Conservation (phyloP, 495 filamentous ascomycete species). For the Cenococcum geophilum region DNA sequence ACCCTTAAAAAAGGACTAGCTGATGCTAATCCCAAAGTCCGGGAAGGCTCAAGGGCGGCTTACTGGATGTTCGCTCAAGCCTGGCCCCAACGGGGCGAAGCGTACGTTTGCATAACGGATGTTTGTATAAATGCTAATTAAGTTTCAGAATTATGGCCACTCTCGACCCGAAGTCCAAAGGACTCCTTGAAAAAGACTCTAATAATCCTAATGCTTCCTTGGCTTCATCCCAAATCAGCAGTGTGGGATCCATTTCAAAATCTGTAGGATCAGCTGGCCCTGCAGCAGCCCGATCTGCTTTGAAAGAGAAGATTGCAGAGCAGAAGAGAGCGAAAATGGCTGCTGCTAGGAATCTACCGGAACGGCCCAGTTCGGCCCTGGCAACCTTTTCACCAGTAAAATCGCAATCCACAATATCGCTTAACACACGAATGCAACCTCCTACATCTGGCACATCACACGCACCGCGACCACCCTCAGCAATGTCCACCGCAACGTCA, state of each 20-base stretch:
- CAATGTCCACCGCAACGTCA: constrained; percentile 17
- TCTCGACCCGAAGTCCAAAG: constrained; percentile 68
- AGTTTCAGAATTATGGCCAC: constrained; percentile 58
- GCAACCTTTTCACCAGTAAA: constrained; percentile 53
- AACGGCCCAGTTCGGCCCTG: constrained; percentile 72
- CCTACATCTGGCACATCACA: constrained; percentile 30
- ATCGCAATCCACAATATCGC: constrained; percentile 39
- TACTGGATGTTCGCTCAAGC: constrained; percentile 75
- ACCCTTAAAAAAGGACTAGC: constrained; percentile 76
- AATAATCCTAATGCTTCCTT: constrained; percentile 64
- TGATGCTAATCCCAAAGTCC: constrained; percentile 81
- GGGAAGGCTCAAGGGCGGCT: constrained; percentile 72
- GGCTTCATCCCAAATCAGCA: constrained; percentile 29
- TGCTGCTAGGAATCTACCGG: constrained; percentile 53
- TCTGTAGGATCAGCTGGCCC: constrained; percentile 42
- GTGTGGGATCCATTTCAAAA: constrained; percentile 46
- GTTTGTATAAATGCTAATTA: constrained; percentile 32
- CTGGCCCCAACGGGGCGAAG: constrained; percentile 73
- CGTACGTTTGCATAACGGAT: constrained; percentile 46
- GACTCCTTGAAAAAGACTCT: constrained; percentile 68
- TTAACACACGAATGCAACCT: constrained; percentile 27
- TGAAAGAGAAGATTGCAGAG: constrained; percentile 76
- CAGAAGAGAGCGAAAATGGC: constrained; percentile 62
- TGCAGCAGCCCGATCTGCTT: constrained; percentile 48
- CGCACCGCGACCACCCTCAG: constrained; percentile 26